A percentile compares a stretch with the other conserved stretches of the same genome.
These are phyloP conservation scores for Sclerotinia borealis DNA, from an alignment of 2,329 filamentous ascomycete species.

Conservation along the genomic window DNA sequence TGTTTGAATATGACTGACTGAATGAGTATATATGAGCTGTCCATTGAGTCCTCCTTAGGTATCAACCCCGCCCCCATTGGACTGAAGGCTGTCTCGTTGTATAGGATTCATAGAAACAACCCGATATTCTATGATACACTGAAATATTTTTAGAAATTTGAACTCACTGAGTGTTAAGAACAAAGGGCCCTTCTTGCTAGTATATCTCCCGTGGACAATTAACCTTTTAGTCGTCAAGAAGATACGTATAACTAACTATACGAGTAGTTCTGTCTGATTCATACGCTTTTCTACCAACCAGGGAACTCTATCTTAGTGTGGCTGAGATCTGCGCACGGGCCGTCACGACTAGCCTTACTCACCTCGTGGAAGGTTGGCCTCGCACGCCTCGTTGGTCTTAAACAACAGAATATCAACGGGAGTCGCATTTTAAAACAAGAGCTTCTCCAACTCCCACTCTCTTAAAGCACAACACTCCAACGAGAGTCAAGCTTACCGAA, in stretches of 20 bases:
- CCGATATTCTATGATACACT: background rate
- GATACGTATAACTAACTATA: background rate
- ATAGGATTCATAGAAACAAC: background rate
- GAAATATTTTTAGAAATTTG: background rate
- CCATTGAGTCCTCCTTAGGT: background rate
- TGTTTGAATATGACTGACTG: background rate
- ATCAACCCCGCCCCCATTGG: conserved; percentile 1
- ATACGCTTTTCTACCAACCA: background rate
- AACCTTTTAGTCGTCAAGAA: background rate
- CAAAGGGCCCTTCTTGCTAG: background rate
- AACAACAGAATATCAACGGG: conserved; percentile 12
- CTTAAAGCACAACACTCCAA: background rate
- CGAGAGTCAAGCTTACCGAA: background rate
- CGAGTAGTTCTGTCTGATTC: background rate
- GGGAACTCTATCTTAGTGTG: background rate
- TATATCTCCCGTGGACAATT: background rate
- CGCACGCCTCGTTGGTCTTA: conserved; percentile 10
- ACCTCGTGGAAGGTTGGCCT: conserved; percentile 8
- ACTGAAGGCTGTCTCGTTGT: background rate
- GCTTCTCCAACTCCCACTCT: background rate
- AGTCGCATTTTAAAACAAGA: background rate
- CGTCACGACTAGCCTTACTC: conserved; percentile 8
- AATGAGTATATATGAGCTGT: conserved; percentile 6
- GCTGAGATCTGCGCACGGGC: conserved; percentile 5
- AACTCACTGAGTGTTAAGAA: background rate